A percentile compares a stretch with the other conserved stretches of the same genome.
Conservation (phyloP, 1,284 basidiomycete genomes). For the Trametes polyzona region DNA sequence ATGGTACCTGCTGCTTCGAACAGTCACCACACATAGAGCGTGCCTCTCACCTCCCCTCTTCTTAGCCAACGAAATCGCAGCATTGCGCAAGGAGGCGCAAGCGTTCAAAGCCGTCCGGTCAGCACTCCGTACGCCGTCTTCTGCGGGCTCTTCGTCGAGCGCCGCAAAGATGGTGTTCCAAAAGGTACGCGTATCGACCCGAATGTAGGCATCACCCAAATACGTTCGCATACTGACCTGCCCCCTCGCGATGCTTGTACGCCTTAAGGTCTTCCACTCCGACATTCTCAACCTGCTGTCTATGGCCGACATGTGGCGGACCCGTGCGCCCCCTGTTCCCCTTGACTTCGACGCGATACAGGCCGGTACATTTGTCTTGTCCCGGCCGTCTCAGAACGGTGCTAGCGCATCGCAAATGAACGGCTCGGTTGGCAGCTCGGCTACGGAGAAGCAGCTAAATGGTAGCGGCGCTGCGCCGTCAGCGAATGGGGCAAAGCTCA, state of each 20-base stretch:
- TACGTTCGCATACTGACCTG: not conserved
- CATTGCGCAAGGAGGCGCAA: slow-evolving; percentile 85
- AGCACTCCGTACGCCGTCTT: slow-evolving; percentile 54
- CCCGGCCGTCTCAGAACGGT: slow-evolving; percentile 27
- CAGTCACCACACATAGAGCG: no score
- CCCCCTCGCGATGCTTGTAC: not conserved
- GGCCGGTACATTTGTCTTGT: slow-evolving; percentile 59
- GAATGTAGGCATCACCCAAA: no score
- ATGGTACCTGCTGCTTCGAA: slow-evolving; percentile 54
- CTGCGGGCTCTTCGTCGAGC: slow-evolving; percentile 39
- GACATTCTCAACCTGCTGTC: slow-evolving; percentile 90
- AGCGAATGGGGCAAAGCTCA: slow-evolving; percentile 49
- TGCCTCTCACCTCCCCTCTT: not conserved
- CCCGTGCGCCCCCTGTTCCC: slow-evolving; percentile 82
- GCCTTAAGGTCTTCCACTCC: slow-evolving; percentile 78
- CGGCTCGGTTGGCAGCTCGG: slow-evolving; percentile 32
- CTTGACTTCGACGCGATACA: slow-evolving; percentile 80
- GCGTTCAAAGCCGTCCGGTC: slow-evolving; percentile 84
- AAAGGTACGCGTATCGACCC: slow-evolving; percentile 64
- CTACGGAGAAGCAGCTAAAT: slow-evolving; percentile 27
- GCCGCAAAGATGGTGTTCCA: slow-evolving; percentile 81
- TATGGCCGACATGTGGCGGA: slow-evolving; percentile 99
- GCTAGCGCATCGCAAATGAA: slow-evolving; percentile 28
- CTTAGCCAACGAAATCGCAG: slow-evolving; percentile 89
- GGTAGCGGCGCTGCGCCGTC: slow-evolving; percentile 25